Evolutionary conservation across 768 basidiomycete species (phyloP).

Genomic region (Lactarius psammicola): DNA sequence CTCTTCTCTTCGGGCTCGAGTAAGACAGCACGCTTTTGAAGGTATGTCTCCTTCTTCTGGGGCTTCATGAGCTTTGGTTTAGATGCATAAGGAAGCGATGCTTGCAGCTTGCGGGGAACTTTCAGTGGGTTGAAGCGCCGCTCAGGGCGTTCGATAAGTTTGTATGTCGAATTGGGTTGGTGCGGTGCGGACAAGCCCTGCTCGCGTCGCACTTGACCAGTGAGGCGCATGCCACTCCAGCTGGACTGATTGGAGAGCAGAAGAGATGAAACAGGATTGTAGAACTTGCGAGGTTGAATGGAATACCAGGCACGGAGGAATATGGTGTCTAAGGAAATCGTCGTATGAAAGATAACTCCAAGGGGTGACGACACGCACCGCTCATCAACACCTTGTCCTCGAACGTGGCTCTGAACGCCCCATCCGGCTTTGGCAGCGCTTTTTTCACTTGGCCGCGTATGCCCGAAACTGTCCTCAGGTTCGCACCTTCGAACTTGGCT

Average conservation of each 20-base stretch:
- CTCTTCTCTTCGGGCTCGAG: slow-evolving; percentile 95
- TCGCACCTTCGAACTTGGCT: slow-evolving; percentile 98
- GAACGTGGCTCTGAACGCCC: slow-evolving; percentile 93
- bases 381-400: slow-evolving; percentile 97
- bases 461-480: slow-evolving; percentile 90
- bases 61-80: slow-evolving; percentile 84
- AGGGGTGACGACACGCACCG: slow-evolving; percentile 51
- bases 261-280: slow-evolving; percentile 93
- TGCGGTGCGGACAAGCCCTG: slow-evolving; percentile 80
- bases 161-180: slow-evolving; percentile 85
- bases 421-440: slow-evolving; percentile 91
- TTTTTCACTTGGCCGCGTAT: slow-evolving; percentile 98
- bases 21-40: slow-evolving; percentile 93
- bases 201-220: slow-evolving; percentile 87
- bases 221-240: slow-evolving; percentile 96
- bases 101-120: slow-evolving; percentile 87
- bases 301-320: slow-evolving; percentile 98
- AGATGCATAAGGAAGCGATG: slow-evolving; percentile 84
- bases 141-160: slow-evolving; percentile 69
- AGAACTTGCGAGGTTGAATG: slow-evolving; percentile 91
- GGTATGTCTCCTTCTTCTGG: slow-evolving; percentile 75
- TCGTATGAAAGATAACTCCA: background rate
- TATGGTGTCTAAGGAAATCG: slow-evolving; percentile 65
- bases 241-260: slow-evolving; percentile 75
- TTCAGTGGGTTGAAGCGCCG: slow-evolving; percentile 90